These are phyloP conservation scores for Rhynchospora pubera DNA, from an alignment of 176 grass and related monocot genomes.

Conservation along the genomic window DNA sequence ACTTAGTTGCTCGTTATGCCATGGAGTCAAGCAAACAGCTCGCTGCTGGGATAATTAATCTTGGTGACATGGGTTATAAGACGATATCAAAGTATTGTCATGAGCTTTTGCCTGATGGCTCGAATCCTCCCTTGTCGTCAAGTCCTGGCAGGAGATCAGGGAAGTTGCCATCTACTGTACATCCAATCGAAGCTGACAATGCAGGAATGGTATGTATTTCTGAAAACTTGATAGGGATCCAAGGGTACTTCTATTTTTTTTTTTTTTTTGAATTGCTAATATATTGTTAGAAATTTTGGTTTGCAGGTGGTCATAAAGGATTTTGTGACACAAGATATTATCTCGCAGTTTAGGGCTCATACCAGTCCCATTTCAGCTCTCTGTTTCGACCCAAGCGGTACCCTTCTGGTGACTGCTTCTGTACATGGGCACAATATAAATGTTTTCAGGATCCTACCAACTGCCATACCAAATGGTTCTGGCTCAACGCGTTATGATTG, in stretches of 20 bases:
- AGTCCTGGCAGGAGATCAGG: constrained; percentile 72
- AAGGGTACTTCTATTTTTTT: background rate
- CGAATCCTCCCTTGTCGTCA: constrained; percentile 71
- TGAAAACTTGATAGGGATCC: constrained; percentile 5
- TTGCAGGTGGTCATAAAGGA: constrained; percentile 95
- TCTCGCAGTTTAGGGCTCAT: constrained; percentile 97
- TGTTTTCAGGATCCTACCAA: constrained; percentile 91
- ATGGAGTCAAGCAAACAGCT: constrained; percentile 98
- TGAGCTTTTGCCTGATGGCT: constrained; percentile 91
- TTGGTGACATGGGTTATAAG: constrained; percentile 96
- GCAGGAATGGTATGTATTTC: constrained; percentile 76
- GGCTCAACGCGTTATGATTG: constrained; percentile 54
- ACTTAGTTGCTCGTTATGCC: constrained; percentile 96
- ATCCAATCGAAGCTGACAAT: constrained; percentile 86
- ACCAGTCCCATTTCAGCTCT: constrained; percentile 96
- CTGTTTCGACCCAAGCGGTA: constrained; percentile 94
- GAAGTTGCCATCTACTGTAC: constrained; percentile 61
- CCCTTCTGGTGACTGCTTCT: constrained; percentile 89
- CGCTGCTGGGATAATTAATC: constrained; percentile 90
- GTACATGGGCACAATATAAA: constrained; percentile 99
- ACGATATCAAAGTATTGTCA: constrained; percentile 93
- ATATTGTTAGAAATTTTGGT: constrained; percentile 3
- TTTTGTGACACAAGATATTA: constrained; percentile 65
- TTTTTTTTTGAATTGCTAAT: background rate
- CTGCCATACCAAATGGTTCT: constrained; percentile 62